These are phyloP conservation scores for Cyberlindnera nakhonratchasimensis DNA, from an alignment of 805 yeast genomes.

Conservation along the genomic window DNA sequence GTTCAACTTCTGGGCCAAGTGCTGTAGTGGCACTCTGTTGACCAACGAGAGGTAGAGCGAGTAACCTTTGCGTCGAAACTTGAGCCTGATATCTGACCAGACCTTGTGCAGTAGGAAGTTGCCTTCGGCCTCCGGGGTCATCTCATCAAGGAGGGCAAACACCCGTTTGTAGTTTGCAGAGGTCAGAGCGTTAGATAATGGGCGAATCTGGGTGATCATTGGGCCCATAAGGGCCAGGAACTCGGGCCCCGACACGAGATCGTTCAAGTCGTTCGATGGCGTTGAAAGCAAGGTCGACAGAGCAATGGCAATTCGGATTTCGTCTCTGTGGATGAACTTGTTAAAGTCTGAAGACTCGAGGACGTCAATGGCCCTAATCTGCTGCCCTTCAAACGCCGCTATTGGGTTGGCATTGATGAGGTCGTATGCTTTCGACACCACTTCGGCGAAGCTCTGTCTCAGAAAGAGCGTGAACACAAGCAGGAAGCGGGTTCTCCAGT, in stretches of 20 bases:
- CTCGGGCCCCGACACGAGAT: conserved; percentile 17
- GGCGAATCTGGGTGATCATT: conserved; percentile 21
- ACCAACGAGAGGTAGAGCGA: conserved; percentile 32
- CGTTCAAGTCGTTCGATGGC: conserved; percentile 17
- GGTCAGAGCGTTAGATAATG: conserved; percentile 23
- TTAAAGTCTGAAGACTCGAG: conserved; percentile 18
- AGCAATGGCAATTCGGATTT: conserved; percentile 19
- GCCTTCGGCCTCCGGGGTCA: conserved; percentile 15
- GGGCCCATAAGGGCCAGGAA: conserved; percentile 23
- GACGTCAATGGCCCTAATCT: conserved; percentile 20
- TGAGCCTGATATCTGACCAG: conserved; percentile 26
- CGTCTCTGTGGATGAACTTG: conserved; percentile 23
- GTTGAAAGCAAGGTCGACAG: conserved; percentile 21
- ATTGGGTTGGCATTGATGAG: conserved; percentile 19
- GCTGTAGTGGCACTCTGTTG: conserved; percentile 20
- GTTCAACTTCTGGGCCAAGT: conserved; percentile 17
- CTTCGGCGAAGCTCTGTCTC: conserved; percentile 22
- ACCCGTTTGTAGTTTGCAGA: conserved; percentile 29
- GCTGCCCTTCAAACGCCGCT: conserved; percentile 17
- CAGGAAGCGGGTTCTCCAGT: conserved; percentile 27
- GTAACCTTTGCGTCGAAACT: conserved; percentile 30
- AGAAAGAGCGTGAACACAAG: conserved; percentile 27
- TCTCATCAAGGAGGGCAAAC: conserved; percentile 14
- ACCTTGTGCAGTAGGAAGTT: conserved; percentile 23
- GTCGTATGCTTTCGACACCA: conserved; percentile 10